Base-by-base conservation (phyloP, 768 basidiomycete genomes). In the Phlebiopsis flavidoalba region DNA sequence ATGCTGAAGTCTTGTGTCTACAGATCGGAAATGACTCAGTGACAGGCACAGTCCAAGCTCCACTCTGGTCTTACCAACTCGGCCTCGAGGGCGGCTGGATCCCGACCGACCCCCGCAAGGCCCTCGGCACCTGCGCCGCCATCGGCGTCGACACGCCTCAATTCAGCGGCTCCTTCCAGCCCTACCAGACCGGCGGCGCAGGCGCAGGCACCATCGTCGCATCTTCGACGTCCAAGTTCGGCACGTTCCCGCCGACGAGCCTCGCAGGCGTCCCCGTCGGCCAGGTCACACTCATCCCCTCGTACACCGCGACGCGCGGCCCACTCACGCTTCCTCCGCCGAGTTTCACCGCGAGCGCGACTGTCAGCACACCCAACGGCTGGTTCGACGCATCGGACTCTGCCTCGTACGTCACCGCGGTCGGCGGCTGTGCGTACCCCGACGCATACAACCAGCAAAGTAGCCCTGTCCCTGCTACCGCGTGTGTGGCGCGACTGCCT, bases 61-160 rank as follows among this genome's bases (percentile, higher is more conserved):
- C 86, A 3, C 76, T 85, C 53, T 90, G 88, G 88, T 84, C 83
- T 33, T 89, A 88, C 76, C 74, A 83, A 68, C 82, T 86, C 71
- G 79, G 83, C 10, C 83, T 93, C 53, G 75, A 82, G 61, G 76
- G 88, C 58, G 91, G 91, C 31, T 92, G 86, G 84, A 84, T 92
- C 54, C 89, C 91, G 17, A 68, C 73, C 1, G 87, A 93, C 77
- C 91, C 91, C 17, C 77, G 89, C 47, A 70, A 65, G 10, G 81
- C 85, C 35, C 61, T 75, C 17, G 91, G 93, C 69, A 72, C 78
- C 49, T 96, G 93, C 71, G 75, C 66, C 19, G 71, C 78, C 17
- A 70, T 87, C 12, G 87, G 85, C 36, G 74, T 75, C 6, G 54
- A 72, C 5, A 72, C 71, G 2, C 66, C 69, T 10, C 72, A 69